Evolutionary conservation across 2,329 filamentous ascomycete genomes (phyloP), one percentile per base, ranked within the genome.

Genomic region (Paraphaeosphaeria sporulosa): DNA sequence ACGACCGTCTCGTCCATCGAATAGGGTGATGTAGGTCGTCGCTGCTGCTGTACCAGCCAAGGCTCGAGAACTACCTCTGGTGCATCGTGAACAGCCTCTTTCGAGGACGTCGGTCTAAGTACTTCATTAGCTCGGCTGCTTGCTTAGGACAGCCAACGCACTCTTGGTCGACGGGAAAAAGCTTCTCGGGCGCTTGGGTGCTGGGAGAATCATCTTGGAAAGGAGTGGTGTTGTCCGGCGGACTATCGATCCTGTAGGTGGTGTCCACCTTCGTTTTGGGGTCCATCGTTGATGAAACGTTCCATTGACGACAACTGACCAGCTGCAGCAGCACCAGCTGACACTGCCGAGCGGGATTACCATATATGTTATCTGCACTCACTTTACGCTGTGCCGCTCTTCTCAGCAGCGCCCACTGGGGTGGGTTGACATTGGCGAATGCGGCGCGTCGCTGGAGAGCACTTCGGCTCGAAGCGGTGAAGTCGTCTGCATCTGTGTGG

Each of bases 41-140:
- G 42, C 27, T 52, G 36, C 19, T 55, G 53, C 15, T 43, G 27
- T 2, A 54, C 49, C 19, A 60, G 48, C 61, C 59, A 64, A 25
- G 56, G 42, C 19, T 48, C 57, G 8, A 65, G 53, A 44, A 65
- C 63, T 49, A 65, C 63, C 38, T 65, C 63, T 34, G 63, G 63
- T 30, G 63, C 63, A 60, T 65, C 63, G 38, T 65, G 60, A 21
- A 65, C 44, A 10, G 59, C 63, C 40, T 65, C 63, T 51, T 65
- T 65, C n/a, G 63, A 65, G 12, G 63, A 65, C n/a, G 63, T 56
- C 21, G 58, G 58, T 55, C 63, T 65, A n/a, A 30, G 4, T 8
- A 21, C 21, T 25, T 5, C 10, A 30, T 55, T 13, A 55, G 30
- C 17, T 47, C 27, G 19, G 19, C 9, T 23, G n/a, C n/a, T 1